A percentile compares a stretch with the other conserved stretches of the same genome.
Evolutionary conservation across 345 rosid genomes (phyloP).

Genomic region (Adansonia digitata): DNA sequence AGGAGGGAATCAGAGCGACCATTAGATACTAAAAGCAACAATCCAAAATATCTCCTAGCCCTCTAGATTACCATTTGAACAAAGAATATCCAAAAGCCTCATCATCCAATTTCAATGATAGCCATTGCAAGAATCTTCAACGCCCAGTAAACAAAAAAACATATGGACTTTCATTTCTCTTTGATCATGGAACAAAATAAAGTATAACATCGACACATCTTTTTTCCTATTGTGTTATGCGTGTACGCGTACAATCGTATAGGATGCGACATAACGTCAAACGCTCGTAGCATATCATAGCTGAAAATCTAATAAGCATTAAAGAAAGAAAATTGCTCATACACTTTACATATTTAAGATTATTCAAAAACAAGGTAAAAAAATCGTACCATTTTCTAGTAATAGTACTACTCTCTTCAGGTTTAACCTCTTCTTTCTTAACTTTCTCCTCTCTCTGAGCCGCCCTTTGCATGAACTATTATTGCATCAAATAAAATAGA

Average conservation of each 20-base stretch:
- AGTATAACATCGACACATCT: no score
- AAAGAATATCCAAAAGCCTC: neutral
- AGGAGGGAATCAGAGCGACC: neutral
- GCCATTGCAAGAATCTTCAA: neutral
- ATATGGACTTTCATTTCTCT: neutral
- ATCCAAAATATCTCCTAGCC: neutral
- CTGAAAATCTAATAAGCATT: neutral
- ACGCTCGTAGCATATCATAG: neutral
- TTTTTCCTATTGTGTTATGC: neutral
- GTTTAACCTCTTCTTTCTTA: constrained; percentile 49
- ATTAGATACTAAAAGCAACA: neutral
- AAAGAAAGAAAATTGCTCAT: neutral
- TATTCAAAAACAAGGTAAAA: neutral
- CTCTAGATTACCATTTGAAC: neutral
- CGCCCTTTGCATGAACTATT: constrained; percentile 88
- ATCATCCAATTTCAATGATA: neutral
- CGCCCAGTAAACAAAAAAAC: neutral
- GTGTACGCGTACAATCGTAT: neutral
- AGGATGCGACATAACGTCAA: neutral
- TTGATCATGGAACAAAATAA: neutral
- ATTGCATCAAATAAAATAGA: neutral
- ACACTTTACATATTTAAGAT: neutral
- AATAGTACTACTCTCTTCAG: constrained; percentile 36
- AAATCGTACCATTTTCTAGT: constrained; percentile 57
- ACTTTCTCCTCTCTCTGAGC: constrained; percentile 52